Conservation (phyloP, 208 protist species). For the Leptomonas pyrrhocoris region DNA sequence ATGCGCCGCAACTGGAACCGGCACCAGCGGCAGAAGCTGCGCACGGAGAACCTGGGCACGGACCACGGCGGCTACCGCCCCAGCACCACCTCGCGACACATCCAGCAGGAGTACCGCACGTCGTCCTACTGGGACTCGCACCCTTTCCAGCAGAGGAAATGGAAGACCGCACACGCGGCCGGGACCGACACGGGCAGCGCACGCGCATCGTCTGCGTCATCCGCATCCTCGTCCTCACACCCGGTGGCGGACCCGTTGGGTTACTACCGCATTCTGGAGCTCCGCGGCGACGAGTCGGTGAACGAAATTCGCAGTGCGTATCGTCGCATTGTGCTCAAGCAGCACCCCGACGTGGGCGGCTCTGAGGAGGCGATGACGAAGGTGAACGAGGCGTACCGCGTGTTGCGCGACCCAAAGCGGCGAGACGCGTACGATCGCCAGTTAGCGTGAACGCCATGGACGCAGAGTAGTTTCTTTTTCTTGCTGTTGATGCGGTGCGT, state of each 20-base stretch:
- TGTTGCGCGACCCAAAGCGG: conserved; percentile 96
- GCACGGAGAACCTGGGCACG: conserved; percentile 30
- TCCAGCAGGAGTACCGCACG: conserved; percentile 69
- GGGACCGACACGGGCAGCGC: neutral
- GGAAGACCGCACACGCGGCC: neutral
- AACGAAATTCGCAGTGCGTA: conserved; percentile 92
- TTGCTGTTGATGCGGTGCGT: conserved; percentile 1
- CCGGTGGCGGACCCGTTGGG: conserved; percentile 52
- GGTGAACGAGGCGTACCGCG: conserved; percentile 96
- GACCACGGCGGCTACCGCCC: conserved; percentile 66
- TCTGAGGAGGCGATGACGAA: conserved; percentile 68
- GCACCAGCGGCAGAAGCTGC: conserved; percentile 44
- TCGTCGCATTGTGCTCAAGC: conserved; percentile 65
- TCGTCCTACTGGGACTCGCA: conserved; percentile 89
- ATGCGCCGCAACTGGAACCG: conserved; percentile 61
- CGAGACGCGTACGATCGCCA: conserved; percentile 94
- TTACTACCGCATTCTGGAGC: conserved; percentile 73
- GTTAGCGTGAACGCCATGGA: neutral
- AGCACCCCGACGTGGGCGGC: conserved; percentile 89
- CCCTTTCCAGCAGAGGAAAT: conserved; percentile 48
- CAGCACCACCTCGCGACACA: conserved; percentile 49
- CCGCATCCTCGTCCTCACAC: conserved; percentile 3
- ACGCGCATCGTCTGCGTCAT: conserved; percentile 10
- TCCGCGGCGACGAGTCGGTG: conserved; percentile 76
- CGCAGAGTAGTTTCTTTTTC: neutral